Evolutionary conservation across 169 alveolate species (phyloP), one percentile per base, ranked within the genome.

Genomic region (Amoebophrya sp.): DNA sequence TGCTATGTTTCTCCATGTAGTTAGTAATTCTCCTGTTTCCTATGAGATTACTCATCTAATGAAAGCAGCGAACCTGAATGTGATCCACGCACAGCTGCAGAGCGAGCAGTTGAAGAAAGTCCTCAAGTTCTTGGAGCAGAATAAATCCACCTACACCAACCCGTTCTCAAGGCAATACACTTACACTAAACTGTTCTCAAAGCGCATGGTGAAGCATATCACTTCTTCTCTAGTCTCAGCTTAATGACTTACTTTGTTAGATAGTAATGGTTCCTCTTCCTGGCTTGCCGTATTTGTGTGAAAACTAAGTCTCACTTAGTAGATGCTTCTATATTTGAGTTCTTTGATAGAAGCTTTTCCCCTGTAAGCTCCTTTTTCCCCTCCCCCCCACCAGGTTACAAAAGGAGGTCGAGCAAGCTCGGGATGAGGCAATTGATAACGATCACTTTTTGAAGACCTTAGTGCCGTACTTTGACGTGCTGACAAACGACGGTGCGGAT

Each of bases 371-470:
- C n/a, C n/a, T n/a, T n/a, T n/a, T n/a, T n/a, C n/a, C n/a, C n/a
- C n/a, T n/a, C n/a, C n/a, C n/a, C n/a, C n/a, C n/a, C n/a, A n/a
- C n/a, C n/a, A n/a, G n/a, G n/a, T 96, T 98, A 39, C 96, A 96
- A 92, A 95, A 95, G 90, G 99, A 97, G 92, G 98, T 98, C 1
- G 96, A 97, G 91, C 95, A 95, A 89, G 98, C 98, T 0, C 96
- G 98, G 89, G 95, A 95, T 54, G 99, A 98, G 94, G 98, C 98
- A 12, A 96, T 96, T 92, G 98, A 96, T 93, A 98, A 98, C 94
- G 97, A 94, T 91, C 96, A 95, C 93, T 97, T 95, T 93, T 94
- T 97, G 90, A 90, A 92, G 36, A 94, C 98, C 65, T 95, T 97
- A 41, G 93, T 95, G 78, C 97, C 96, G 14, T 95, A 78, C 93